These are phyloP conservation scores for Ceratobasidium papillatum DNA, from an alignment of 1,284 basidiomycete genomes.

Conservation along the genomic window DNA sequence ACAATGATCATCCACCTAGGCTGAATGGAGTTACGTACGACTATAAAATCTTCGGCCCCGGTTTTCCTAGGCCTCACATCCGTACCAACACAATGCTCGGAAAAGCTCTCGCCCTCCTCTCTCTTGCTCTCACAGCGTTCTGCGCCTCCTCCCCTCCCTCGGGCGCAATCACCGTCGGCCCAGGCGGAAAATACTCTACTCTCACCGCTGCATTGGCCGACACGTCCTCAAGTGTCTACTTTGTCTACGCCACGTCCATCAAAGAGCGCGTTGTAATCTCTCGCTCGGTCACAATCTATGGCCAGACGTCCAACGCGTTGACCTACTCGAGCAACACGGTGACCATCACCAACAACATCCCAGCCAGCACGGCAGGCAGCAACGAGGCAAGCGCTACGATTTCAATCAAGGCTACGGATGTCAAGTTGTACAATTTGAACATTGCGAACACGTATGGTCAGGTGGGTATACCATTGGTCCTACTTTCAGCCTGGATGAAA, in stretches of 20 bases:
- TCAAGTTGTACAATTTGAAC: slow-evolving; percentile 36
- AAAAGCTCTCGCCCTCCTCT: not conserved
- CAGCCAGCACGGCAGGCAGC: slow-evolving; percentile 23
- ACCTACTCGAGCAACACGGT: slow-evolving; percentile 36
- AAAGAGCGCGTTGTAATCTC: slow-evolving; percentile 44
- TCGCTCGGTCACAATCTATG: slow-evolving; percentile 44
- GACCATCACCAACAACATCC: slow-evolving; percentile 32
- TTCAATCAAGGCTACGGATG: slow-evolving; percentile 21
- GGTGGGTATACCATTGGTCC: not conserved
- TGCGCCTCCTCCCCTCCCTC: slow-evolving; percentile 27
- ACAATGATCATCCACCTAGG: not conserved
- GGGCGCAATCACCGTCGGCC: slow-evolving; percentile 31
- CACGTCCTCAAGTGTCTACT: slow-evolving; percentile 39
- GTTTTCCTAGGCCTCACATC: not conserved
- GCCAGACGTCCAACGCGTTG: slow-evolving; percentile 41
- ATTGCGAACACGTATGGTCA: slow-evolving; percentile 29
- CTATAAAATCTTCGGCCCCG: not conserved
- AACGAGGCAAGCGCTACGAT: slow-evolving; percentile 37
- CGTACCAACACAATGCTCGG: not conserved
- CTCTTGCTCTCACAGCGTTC: not conserved
- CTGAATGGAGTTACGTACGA: not conserved
- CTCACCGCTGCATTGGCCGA: slow-evolving; percentile 42
- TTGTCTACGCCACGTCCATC: slow-evolving; percentile 41
- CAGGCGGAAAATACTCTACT: slow-evolving; percentile 44
- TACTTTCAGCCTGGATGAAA: too few species aligned